Conservation (phyloP, 1,139 yeast genomes). For the Tardiomyces blankii region DNA sequence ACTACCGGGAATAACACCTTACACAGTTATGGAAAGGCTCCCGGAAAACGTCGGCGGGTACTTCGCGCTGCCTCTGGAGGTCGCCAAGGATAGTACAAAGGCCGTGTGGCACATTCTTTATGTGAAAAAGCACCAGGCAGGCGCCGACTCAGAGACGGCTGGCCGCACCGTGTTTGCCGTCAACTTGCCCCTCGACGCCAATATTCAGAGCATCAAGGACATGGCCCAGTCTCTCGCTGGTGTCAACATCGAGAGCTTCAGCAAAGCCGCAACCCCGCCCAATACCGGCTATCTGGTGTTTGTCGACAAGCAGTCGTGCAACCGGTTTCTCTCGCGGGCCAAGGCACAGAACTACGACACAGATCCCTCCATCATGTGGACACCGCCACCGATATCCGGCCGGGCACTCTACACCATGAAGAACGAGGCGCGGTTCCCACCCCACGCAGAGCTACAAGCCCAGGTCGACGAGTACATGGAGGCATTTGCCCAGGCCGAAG, state of each 20-base stretch:
- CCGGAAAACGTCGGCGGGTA: slow-evolving; percentile 36
- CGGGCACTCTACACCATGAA: slow-evolving; percentile 17
- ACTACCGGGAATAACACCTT: too few relatives aligned
- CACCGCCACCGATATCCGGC: slow-evolving; percentile 29
- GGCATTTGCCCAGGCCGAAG: slow-evolving; percentile 65
- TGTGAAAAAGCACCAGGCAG: slow-evolving; percentile 18
- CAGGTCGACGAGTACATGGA: slow-evolving; percentile 49
- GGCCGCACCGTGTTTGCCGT: slow-evolving; percentile 55
- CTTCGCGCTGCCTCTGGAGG: slow-evolving; percentile 37
- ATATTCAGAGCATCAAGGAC: slow-evolving; percentile 40
- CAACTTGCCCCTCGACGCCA: slow-evolving; percentile 61
- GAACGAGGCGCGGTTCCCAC: slow-evolving; percentile 29
- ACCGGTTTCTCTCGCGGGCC: slow-evolving; percentile 52
- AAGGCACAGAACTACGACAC: slow-evolving; percentile 34
- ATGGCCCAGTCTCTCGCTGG: slow-evolving; percentile 48
- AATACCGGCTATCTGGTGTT: slow-evolving; percentile 55
- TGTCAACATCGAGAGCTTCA: slow-evolving; percentile 45
- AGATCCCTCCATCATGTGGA: slow-evolving; percentile 10
- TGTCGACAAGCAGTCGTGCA: slow-evolving; percentile 64
- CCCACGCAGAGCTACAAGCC: slow-evolving; percentile 36
- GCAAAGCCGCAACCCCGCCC: slow-evolving; percentile 24
- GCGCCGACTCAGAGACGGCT: slow-evolving; percentile 21
- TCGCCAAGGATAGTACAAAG: too few relatives aligned
- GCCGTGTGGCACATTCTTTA: slow-evolving; percentile 20
- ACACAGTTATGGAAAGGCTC: too few relatives aligned